phyloP scores from a whole-genome alignment of 768 basidiomycete species.

The Boletus rubescentipes region DNA sequence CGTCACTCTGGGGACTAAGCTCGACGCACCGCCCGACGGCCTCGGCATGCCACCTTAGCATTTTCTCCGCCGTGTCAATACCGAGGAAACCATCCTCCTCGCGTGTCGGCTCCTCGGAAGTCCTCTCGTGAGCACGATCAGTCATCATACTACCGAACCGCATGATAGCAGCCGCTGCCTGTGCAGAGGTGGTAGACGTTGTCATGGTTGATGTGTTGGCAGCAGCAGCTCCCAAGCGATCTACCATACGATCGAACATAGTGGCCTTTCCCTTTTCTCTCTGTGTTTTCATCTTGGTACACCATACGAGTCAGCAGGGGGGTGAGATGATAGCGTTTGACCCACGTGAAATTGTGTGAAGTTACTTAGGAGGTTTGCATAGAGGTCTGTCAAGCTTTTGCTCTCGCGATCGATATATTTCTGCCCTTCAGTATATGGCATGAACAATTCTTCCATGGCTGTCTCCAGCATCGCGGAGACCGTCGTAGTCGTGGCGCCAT shows the following conservation, averaged over 20 bases:
- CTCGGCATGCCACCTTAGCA: slow-evolving; percentile 98
- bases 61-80: slow-evolving; percentile 78
- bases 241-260: slow-evolving; percentile 90
- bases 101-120: slow-evolving; percentile 64
- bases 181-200: slow-evolving; percentile 67
- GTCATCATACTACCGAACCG: slow-evolving; percentile 82
- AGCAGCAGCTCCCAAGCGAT: slow-evolving; percentile 75
- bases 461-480: slow-evolving; percentile 88
- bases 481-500: slow-evolving; percentile 44
- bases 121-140: slow-evolving; percentile 48
- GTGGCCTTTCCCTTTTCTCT: slow-evolving; percentile 62
- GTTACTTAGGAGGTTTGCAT: slow-evolving; percentile 61
- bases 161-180: slow-evolving; percentile 86
- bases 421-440: slow-evolving; percentile 89
- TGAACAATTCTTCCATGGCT: slow-evolving; percentile 94
- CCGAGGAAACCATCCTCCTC: slow-evolving; percentile 83
- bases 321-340: neutral
- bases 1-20: slow-evolving; percentile 75
- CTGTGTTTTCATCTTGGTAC: slow-evolving; percentile 53
- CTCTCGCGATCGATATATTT: slow-evolving; percentile 92
- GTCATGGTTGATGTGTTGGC: slow-evolving; percentile 60
- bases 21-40: slow-evolving; percentile 94
- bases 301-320: slow-evolving; percentile 2
- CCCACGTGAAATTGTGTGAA: slow-evolving; percentile 90
- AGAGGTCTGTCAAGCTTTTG: slow-evolving; percentile 77